These are phyloP conservation scores for Phtheirospermum japonicum DNA, from an alignment of 257 asterid genomes.

Conservation along the genomic window DNA sequence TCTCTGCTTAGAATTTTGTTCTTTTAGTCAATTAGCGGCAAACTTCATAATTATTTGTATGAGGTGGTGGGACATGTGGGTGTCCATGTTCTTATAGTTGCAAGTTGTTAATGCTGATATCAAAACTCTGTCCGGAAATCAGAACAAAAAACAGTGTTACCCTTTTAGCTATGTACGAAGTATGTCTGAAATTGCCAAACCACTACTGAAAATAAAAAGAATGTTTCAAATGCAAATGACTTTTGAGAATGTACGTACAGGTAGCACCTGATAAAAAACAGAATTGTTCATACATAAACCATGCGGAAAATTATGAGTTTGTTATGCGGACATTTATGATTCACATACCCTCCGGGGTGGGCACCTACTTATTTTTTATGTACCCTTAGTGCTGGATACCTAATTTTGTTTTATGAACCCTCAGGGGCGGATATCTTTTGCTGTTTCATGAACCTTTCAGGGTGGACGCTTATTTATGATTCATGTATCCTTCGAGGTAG, in stretches of 20 bases:
- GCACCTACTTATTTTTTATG: too few species aligned
- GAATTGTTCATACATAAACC: too few species aligned
- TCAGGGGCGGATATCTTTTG: too few species aligned
- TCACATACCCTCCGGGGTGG: too few species aligned
- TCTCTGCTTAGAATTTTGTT: slow-evolving; percentile 7
- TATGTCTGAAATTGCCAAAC: background rate
- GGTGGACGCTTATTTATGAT: too few species aligned
- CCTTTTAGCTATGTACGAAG: background rate
- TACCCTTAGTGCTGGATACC: too few species aligned
- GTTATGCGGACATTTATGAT: too few species aligned
- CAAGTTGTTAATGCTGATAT: background rate
- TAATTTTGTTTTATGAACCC: too few species aligned
- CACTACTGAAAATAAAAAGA: slow-evolving; percentile 1
- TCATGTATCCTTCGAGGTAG: too few species aligned
- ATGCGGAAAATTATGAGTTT: too few species aligned
- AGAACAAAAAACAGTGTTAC: background rate
- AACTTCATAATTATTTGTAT: background rate
- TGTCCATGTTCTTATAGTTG: background rate
- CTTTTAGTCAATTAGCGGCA: background rate
- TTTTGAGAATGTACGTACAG: background rate
- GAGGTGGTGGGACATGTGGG: background rate
- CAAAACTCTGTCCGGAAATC: background rate
- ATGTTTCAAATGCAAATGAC: slow-evolving; percentile 14
- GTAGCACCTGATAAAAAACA: slow-evolving; percentile 14
- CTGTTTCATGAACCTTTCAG: too few species aligned